Evolutionary conservation across 176 grass and related monocot species (phyloP).

Genomic region (Juncus inflexus): DNA sequence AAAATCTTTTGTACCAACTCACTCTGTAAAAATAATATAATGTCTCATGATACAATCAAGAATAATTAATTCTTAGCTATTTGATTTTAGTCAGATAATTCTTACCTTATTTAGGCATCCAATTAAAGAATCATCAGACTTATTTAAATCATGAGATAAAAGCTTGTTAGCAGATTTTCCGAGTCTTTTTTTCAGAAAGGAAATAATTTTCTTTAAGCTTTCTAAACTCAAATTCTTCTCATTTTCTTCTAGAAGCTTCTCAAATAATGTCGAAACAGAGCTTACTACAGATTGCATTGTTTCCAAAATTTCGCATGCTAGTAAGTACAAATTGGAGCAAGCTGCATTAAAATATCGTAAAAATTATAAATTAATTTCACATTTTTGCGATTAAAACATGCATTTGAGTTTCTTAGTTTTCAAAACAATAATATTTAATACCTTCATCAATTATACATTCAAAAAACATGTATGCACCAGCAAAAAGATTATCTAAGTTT

Average conservation of each 20-base stretch:
- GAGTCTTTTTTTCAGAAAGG: conserved; percentile 61
- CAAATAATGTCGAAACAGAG: conserved; percentile 49
- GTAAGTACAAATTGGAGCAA: conserved; percentile 47
- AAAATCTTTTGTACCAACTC: conserved; percentile 76
- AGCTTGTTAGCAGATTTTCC: conserved; percentile 57
- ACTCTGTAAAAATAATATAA: conserved; percentile 38
- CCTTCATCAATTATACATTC: conserved; percentile 63
- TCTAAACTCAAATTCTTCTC: conserved; percentile 39
- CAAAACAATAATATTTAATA: conserved; percentile 25
- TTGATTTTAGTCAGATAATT: conserved; percentile 15
- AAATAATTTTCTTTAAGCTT: conserved; percentile 54
- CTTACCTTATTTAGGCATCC: conserved; percentile 63
- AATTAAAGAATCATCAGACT: conserved; percentile 43
- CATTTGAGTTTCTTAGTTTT: too few relatives aligned
- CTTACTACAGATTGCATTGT: conserved; percentile 79
- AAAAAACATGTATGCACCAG: conserved; percentile 59
- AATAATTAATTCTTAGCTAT: not conserved
- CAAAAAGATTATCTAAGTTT: conserved; percentile 64
- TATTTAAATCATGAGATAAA: conserved; percentile 53
- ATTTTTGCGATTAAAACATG: too few relatives aligned
- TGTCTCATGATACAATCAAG: not conserved
- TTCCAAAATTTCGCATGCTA: conserved; percentile 58
- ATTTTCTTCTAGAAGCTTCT: conserved; percentile 52
- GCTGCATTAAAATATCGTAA: conserved; percentile 32
- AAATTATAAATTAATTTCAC: too few relatives aligned